Evolutionary conservation across 768 basidiomycete species (phyloP), one percentile per base, ranked within the genome.

Genomic region (Suillus subaureus): DNA sequence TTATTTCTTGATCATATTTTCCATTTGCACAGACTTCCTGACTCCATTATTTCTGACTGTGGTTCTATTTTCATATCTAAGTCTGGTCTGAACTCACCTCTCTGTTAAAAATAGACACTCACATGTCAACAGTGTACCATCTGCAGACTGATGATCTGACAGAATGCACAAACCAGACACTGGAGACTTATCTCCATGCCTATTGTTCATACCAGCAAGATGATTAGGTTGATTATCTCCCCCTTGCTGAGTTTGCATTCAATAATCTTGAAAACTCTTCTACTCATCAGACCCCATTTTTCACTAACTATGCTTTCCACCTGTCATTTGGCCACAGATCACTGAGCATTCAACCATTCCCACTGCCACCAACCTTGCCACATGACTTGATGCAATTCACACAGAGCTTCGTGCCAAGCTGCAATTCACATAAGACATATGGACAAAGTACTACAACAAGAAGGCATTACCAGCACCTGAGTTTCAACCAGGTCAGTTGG

Each of bases 111-210:
- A 69, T 71, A 23, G 39, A 73, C 7, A 37, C 61, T 9, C 15
- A 63, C 39, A 71, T 71, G 4, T 80, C 77, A 4, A 82, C 81
- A 0, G 79, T 80, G 0, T 84, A 80, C 65, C 84, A 85, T 56
- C 83, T 81, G 0, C 75, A 84, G 68, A 78, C 80, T 4, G 78
- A 84, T 61, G 75, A 78, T 61, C 76, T 73, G 35, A 79, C 79
- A 0, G 80, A 82, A 69, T 66, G 76, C 21, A 72, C 70, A 23
- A 83, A 81, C 61, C 75, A 80, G 66, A 75, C 72, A 4, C 70
- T 82, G 11, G 79, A 81, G 60, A 68, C 73, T 0, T 81, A 81
- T 63, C 72, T 85, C 11, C 74, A 74, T 13, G 66, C 73, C 37
- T 82, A 77, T 57, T 69, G 63, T 61, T 75, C 71, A 0, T 79